Conservation (phyloP, 805 yeast species). For the Jamesozyma gamospora region DNA sequence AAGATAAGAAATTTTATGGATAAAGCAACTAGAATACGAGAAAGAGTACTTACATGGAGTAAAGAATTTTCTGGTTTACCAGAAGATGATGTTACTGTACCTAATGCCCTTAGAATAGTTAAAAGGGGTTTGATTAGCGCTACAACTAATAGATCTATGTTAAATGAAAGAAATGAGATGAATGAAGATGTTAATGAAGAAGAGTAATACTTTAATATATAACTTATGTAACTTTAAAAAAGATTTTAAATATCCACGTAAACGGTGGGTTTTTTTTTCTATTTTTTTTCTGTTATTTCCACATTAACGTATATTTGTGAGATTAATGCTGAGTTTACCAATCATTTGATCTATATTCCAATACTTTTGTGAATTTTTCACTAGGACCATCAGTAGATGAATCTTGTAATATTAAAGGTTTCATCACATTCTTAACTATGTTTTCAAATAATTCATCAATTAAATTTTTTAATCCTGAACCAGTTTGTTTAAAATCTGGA, state of each 20-base stretch:
- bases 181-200: slow-evolving; percentile 4
- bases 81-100: slow-evolving; percentile 36
- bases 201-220: not conserved
- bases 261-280: too few relatives aligned
- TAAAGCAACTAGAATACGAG: slow-evolving; percentile 66
- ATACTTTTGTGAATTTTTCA: slow-evolving; percentile 32
- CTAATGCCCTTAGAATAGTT: slow-evolving; percentile 27
- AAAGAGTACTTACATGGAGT: slow-evolving; percentile 71
- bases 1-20: slow-evolving; percentile 65
- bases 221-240: not conserved
- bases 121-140: slow-evolving; percentile 30
- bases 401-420: slow-evolving; percentile 35
- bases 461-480: slow-evolving; percentile 54
- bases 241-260: not conserved
- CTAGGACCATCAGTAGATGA: slow-evolving; percentile 5
- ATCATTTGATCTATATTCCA: slow-evolving; percentile 29
- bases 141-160: slow-evolving; percentile 26
- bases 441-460: slow-evolving; percentile 59
- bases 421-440: slow-evolving; percentile 39
- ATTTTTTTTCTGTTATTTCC: too few relatives aligned
- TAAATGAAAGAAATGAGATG: slow-evolving; percentile 3
- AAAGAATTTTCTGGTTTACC: slow-evolving; percentile 67
- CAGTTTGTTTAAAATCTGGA: slow-evolving; percentile 96
- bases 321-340: too few relatives aligned
- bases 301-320: too few relatives aligned